Percentiles rank a stretch among this genome's conserved stretches.
Evolutionary conservation across 768 basidiomycete species (phyloP).

Genomic region (Leccinum disarticulatum): DNA sequence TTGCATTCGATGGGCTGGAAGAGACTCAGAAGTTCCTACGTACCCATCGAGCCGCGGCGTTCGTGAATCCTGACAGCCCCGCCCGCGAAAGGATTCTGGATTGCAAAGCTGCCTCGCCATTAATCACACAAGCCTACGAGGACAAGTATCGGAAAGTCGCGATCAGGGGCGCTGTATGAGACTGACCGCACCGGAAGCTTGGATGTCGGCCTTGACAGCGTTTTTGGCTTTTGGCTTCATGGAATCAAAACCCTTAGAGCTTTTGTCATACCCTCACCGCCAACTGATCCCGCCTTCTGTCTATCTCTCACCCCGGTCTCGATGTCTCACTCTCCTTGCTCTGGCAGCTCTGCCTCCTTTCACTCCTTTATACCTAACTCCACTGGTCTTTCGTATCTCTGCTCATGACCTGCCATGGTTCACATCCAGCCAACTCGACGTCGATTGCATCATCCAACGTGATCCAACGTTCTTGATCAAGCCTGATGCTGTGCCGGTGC

Average conservation of each 20-base stretch:
- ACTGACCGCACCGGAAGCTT: slow-evolving; percentile 3
- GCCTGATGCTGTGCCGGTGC: background rate
- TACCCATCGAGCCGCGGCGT: slow-evolving; percentile 66
- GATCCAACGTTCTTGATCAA: slow-evolving; percentile 5
- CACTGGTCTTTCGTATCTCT: slow-evolving; percentile 7
- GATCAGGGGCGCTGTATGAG: slow-evolving; percentile 89
- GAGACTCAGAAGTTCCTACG: slow-evolving; percentile 68
- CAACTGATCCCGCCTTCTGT: slow-evolving; percentile 11
- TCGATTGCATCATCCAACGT: slow-evolving; percentile 8
- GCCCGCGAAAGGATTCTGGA: slow-evolving; percentile 69
- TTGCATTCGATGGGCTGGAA: slow-evolving; percentile 74
- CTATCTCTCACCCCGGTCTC: slow-evolving; percentile 11
- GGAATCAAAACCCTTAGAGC: slow-evolving; percentile 16
- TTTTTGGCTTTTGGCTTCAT: slow-evolving; percentile 6
- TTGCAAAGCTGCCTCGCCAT: slow-evolving; percentile 59
- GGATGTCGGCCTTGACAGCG: slow-evolving; percentile 5
- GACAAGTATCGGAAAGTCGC: slow-evolving; percentile 83
- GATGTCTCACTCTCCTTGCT: slow-evolving; percentile 10
- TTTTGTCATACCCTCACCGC: slow-evolving; percentile 9
- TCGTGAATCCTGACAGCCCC: slow-evolving; percentile 59
- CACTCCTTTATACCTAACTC: slow-evolving; percentile 8
- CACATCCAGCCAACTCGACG: slow-evolving; percentile 1
- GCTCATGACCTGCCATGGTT: slow-evolving; percentile 4
- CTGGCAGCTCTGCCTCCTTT: slow-evolving; percentile 8
- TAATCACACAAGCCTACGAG: slow-evolving; percentile 66